Percentiles rank a stretch among this genome's conserved stretches.
Conservation (phyloP, 1,284 basidiomycete genomes). For the Thecaphora thlaspeos region DNA sequence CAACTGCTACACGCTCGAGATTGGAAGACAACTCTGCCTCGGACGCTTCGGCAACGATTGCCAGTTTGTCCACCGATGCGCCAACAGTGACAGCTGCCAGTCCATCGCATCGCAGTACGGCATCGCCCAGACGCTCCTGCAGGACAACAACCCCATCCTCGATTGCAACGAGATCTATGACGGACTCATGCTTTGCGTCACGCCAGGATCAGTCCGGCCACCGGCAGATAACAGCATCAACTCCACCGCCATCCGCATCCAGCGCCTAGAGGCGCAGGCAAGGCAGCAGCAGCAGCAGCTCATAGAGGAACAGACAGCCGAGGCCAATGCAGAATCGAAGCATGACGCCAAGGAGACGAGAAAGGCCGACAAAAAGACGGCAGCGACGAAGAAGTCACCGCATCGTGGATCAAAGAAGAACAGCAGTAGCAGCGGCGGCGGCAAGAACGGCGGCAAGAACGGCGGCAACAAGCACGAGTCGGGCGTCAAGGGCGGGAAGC, state of each 20-base stretch:
- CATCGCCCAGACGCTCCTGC: constrained; percentile 27
- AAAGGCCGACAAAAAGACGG: not conserved
- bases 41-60: constrained; percentile 51
- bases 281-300: constrained; percentile 1
- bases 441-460: not conserved
- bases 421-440: not conserved
- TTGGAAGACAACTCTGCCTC: constrained; percentile 61
- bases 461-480: not conserved
- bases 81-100: constrained; percentile 34
- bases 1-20: constrained; percentile 65
- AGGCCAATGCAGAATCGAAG: not conserved
- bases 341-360: not conserved
- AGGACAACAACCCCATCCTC: constrained; percentile 45
- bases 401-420: not conserved
- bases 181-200: constrained; percentile 45
- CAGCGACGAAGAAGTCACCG: not conserved
- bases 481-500: no score
- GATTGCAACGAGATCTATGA: constrained; percentile 45
- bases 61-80: constrained; percentile 43
- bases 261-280: not conserved
- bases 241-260: constrained; percentile 17
- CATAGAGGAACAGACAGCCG: no score
- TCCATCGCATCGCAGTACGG: constrained; percentile 38
- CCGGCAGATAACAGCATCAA: constrained; percentile 32
- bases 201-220: constrained; percentile 37